Evolutionary conservation across 2,329 filamentous ascomycete species (phyloP), one percentile per base, ranked within the genome.

Genomic region (Botryosphaeria dothidea): DNA sequence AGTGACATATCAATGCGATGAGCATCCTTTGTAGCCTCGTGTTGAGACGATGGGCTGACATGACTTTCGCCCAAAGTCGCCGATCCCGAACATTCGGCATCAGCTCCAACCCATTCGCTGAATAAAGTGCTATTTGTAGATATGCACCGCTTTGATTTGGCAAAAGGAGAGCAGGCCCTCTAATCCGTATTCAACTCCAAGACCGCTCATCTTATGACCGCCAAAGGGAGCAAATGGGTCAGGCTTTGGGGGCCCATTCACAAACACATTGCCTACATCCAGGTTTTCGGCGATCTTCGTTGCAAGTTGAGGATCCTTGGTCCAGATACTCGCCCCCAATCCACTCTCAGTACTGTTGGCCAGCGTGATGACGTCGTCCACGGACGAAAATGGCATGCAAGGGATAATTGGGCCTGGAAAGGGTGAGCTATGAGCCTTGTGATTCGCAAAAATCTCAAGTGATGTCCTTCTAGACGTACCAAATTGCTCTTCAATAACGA

Each of bases 161-260:
- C 36, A 41, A 13, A 41, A 41, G 8, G 15, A 17, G 5, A 41
- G 15, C 66, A 88, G 74, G 3, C 85, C 85, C 58, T 84, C 85
- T 74, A 87, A 84, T 13, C 86, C 86, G 6, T 87, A 75, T 74
- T 88, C 86, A 54, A 85, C 76, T 21, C 86, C 86, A 71, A 88
- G 85, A 3, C 86, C 86, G 71, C 80, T 83, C 77, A 86, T 82
- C 76, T 88, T 88, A 4, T 87, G 83, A 46, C 86, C 86, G n/a
- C 86, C 86, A 69, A 88, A 88, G 0, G 86, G 86, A 43, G 88
- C 80, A 8, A 74, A 70, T 3, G 71, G 71, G 31, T 67, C 67
- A 27, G 70, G 65, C 21, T 72, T 70, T 38, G 70, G 67, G 61
- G 77, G 80, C 21, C 77, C 81, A 74, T 88, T 88, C 64, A 87